Base-by-base conservation (phyloP, 257 asterid species). In the Ligustrum vulgare region DNA sequence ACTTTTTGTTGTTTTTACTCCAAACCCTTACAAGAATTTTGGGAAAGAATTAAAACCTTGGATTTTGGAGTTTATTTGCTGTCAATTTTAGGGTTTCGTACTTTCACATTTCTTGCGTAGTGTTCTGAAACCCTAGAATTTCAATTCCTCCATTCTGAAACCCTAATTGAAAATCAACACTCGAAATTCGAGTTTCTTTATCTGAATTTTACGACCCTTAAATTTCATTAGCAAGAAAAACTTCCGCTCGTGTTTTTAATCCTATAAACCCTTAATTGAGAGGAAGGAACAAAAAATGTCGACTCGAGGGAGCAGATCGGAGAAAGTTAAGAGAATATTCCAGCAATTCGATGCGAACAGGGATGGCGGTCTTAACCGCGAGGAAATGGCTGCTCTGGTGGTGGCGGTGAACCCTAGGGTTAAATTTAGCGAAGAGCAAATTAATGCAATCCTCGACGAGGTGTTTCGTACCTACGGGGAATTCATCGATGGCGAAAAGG, bases 251-350 rank as follows among this genome's bases (percentile, higher is more conserved):
- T 77, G 31, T 84, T 84, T 34, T 64, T 32, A 23, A 54, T 77
- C 73, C 66, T 49, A 58, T 49, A 58, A 77, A 76, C 76, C 80
- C 83, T 62, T 66, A 23, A 58, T 73, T 67, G 25, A 23, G 23
- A 20, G 16, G 16, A 2, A 35, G 70, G 75, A 75, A 63, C 68
- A 75, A 43, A 74, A 35, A 39, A 94, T 92, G 98, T 81, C 97
- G 81, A 88, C 92, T n/a, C 87, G 96, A 12, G 98, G 98, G 51
- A 92, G 94, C 85, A 88, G 99, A 92, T 94, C 96, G 81, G 99
- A 92, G 88, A 94, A 94, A 63, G 97, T 94, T 71, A 92, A 87
- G 84, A 88, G 89, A 77, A 92, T 94, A 64, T 94, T 94, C 86
- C 89, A 81, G 82, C 96, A 92, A 81, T 92, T 94, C 79, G 99